Conservation (phyloP, 148 eudicot species). For the Diospyros lotus region DNA sequence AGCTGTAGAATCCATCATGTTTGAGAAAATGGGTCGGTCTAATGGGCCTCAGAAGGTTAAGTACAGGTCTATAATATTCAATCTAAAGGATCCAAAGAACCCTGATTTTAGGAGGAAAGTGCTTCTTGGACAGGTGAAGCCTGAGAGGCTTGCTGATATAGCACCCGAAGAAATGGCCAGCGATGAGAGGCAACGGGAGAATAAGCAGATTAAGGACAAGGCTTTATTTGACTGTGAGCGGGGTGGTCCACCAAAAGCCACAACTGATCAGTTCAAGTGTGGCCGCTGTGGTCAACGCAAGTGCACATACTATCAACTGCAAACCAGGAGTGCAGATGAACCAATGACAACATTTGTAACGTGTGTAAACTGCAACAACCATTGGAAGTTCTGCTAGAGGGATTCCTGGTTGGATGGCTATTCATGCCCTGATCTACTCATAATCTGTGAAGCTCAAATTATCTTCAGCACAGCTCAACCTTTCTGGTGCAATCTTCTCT, state of each 20-base stretch:
- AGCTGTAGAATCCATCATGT: slow-evolving; percentile 56
- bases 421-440: not conserved
- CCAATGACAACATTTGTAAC: slow-evolving; percentile 78
- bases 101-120: slow-evolving; percentile 63
- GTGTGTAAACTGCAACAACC: slow-evolving; percentile 73
- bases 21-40: slow-evolving; percentile 60
- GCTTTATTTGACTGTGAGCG: slow-evolving; percentile 64
- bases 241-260: slow-evolving; percentile 47
- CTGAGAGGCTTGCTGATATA: slow-evolving; percentile 39
- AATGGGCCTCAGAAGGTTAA: slow-evolving; percentile 53
- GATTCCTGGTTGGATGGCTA: not conserved
- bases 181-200: slow-evolving; percentile 47
- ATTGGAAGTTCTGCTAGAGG: slow-evolving; percentile 59
- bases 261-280: slow-evolving; percentile 62
- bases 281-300: slow-evolving; percentile 58
- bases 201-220: slow-evolving; percentile 47
- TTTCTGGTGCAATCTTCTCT: slow-evolving; percentile 1
- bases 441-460: not conserved
- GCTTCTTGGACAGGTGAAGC: slow-evolving; percentile 45
- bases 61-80: slow-evolving; percentile 61
- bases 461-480: not conserved
- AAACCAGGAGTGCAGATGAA: slow-evolving; percentile 75
- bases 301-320: slow-evolving; percentile 62
- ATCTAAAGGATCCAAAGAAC: slow-evolving; percentile 53
- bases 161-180: slow-evolving; percentile 65